phyloP scores from a whole-genome alignment of 768 basidiomycete genomes.

The Podaxis rugospora region DNA sequence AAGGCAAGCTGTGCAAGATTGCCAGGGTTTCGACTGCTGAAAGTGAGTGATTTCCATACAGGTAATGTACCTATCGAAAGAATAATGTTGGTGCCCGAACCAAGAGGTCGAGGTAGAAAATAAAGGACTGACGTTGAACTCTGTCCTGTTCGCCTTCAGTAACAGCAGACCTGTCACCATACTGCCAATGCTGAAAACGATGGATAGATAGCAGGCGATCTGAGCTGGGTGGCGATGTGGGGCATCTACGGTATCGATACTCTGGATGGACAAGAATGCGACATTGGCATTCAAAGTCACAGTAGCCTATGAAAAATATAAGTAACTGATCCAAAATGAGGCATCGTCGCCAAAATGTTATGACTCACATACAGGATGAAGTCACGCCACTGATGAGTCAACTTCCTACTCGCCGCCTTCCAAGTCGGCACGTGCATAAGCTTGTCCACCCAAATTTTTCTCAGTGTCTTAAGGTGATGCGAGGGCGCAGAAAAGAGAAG shows the following conservation, averaged over 20 bases:
- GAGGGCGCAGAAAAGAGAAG: conserved; percentile 42
- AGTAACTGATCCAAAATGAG: neutral
- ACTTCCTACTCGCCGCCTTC: conserved; percentile 13
- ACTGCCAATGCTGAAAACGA: conserved; percentile 37
- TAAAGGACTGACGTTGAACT: neutral
- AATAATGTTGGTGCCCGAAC: neutral
- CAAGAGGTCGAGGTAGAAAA: neutral
- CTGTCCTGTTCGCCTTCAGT: conserved; percentile 13
- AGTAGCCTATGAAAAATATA: conserved; percentile 33
- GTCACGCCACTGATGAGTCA: conserved; percentile 23
- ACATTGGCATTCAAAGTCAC: conserved; percentile 57
- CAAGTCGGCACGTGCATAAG: conserved; percentile 20
- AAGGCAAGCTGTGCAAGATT: neutral
- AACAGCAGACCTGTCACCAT: conserved; percentile 40
- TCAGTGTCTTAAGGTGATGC: conserved; percentile 33
- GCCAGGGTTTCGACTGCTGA: neutral
- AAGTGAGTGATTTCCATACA: neutral
- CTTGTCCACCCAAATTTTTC: conserved; percentile 46
- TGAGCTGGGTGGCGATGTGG: conserved; percentile 29
- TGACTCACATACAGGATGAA: conserved; percentile 35
- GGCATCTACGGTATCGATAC: conserved; percentile 21
- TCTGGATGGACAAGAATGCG: conserved; percentile 48
- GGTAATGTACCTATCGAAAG: neutral
- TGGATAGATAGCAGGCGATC: conserved; percentile 42
- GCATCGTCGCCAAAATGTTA: neutral